Evolutionary conservation across 139 green algal genomes (phyloP), one percentile per base, ranked within the genome.

Genomic region (Picochlorum sp.): DNA sequence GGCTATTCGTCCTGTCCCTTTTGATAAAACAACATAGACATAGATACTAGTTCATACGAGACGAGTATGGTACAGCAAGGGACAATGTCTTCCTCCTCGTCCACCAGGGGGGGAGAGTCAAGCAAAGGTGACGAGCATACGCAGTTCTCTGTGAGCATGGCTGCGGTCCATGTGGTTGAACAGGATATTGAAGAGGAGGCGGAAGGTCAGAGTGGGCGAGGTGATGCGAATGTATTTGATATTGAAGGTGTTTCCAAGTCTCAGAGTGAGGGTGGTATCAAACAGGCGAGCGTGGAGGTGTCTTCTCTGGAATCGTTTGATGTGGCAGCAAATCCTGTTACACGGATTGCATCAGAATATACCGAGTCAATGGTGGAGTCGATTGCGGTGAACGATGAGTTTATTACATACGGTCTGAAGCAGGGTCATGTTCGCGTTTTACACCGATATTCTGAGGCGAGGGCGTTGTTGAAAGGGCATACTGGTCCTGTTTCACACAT

Each of bases 321-420:
- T 74, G 77, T 56, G 62, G 73, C 11, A 67, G 84, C 87, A 1
- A 49, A 71, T 5, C 80, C 83, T 20, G 74, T 90, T 30, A 89
- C 83, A 2, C 44, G 80, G 30, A 38, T 86, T 28, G 78, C 75
- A 49, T 73, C 54, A 18, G 82, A 89, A 14, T 85, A 76, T 41
- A 45, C 23, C 20, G 52, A 62, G 28, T 16, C 47, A 20, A 51
- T 63, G 62, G 30, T 64, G 49, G 41, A 68, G 13, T 58, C 59
- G 23, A 84, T 90, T 11, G 82, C 88, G 2, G 78, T 82, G 45
- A 88, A 78, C 68, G 28, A 54, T 5, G 64, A 46, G 46, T 92
- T 82, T 80, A 88, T 95, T 49, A 82, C 69, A 67, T 96, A 96
- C 62, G 82, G 79, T 30, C 82, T 96, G 8, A 83, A 80, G 30